phyloP scores from a whole-genome alignment of 225 moss, liverwort and hornwort genomes.

The Sphagnum tenellum region DNA sequence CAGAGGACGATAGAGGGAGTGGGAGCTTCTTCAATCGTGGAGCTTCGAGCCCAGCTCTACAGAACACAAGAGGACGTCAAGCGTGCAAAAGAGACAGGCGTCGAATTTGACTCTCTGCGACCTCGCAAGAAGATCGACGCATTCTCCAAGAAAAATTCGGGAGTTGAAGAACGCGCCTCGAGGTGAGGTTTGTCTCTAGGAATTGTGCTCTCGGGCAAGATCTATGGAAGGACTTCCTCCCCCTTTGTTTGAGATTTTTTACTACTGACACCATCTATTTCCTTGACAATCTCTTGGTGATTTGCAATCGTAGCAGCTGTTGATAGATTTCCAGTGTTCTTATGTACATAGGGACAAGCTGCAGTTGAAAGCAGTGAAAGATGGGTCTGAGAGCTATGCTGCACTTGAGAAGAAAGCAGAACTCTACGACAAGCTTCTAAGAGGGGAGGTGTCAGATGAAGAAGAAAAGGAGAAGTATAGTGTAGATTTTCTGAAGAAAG shows the following conservation, averaged over 20 bases:
- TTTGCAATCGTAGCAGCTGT: too few species aligned
- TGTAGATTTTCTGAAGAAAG: slow-evolving; percentile 76
- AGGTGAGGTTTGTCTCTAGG: slow-evolving; percentile 15
- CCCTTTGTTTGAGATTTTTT: too few species aligned
- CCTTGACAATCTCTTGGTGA: too few species aligned
- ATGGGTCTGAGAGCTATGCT: slow-evolving; percentile 68
- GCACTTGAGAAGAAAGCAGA: slow-evolving; percentile 93
- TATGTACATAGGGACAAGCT: slow-evolving; percentile 53
- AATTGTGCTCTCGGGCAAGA: too few species aligned
- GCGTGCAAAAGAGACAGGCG: slow-evolving; percentile 68
- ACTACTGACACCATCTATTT: too few species aligned
- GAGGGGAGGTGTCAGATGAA: slow-evolving; percentile 67
- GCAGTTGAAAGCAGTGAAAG: slow-evolving; percentile 57
- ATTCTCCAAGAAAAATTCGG: slow-evolving; percentile 63
- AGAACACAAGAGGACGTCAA: slow-evolving; percentile 83
- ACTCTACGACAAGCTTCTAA: slow-evolving; percentile 82
- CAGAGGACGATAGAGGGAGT: slow-evolving; percentile 80
- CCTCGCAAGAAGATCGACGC: slow-evolving; percentile 61
- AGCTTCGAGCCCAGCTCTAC: slow-evolving; percentile 84
- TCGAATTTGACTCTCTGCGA: slow-evolving; percentile 44
- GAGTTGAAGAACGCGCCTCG: slow-evolving; percentile 74
- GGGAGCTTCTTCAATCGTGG: slow-evolving; percentile 83
- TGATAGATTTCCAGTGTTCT: not conserved
- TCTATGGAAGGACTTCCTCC: too few species aligned
- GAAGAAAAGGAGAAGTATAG: slow-evolving; percentile 86